These are phyloP conservation scores for Cantharellus cinnabarinus DNA, from an alignment of 768 basidiomycete species.

Conservation along the genomic window DNA sequence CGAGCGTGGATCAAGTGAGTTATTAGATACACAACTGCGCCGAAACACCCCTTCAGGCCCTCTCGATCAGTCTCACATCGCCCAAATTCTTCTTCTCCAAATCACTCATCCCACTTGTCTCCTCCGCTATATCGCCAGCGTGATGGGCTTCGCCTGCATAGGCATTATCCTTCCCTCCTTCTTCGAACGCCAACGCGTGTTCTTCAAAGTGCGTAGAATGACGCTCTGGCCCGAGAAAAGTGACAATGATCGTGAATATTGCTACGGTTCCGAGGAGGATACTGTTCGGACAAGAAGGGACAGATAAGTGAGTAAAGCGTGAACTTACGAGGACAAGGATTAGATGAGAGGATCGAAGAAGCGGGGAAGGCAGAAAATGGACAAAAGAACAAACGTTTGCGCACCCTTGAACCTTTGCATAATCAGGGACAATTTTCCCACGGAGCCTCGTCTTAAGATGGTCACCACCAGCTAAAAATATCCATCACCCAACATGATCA, in stretches of 20 bases:
- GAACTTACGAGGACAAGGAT: neutral
- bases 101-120: neutral
- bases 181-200: conserved; percentile 57
- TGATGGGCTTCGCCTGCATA: neutral
- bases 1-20: no score
- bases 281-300: conserved; percentile 49
- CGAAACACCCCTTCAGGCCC: neutral
- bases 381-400: neutral
- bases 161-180: conserved; percentile 24
- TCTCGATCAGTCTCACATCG: neutral
- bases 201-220: conserved; percentile 52
- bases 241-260: conserved; percentile 54
- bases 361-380: no score
- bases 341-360: neutral
- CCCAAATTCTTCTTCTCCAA: neutral
- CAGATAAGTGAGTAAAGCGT: neutral
- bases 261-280: conserved; percentile 74
- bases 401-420: conserved; percentile 31
- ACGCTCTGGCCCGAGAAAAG: conserved; percentile 42
- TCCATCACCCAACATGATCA: no score
- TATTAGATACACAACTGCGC: no score
- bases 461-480: conserved; percentile 28
- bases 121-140: neutral
- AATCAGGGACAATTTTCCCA: conserved; percentile 32
- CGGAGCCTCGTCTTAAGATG: conserved; percentile 31